Conservation (phyloP, 352 stramenopile genomes). For the Globisporangium orthogonon region DNA sequence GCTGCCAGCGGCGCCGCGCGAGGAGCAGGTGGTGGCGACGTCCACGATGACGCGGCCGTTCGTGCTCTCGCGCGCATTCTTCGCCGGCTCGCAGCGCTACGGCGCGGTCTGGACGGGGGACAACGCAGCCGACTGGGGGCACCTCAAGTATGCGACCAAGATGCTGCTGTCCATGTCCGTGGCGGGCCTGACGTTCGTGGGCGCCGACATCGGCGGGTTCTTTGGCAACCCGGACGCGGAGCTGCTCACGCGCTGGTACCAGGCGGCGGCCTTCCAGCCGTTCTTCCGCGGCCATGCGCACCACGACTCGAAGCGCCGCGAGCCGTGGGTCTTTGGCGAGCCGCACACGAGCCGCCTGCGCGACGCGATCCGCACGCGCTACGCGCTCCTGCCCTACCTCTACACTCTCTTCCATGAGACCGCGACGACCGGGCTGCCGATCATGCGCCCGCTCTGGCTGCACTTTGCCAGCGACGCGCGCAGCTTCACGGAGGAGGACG, state of each 20-base stretch:
- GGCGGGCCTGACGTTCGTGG: constrained; percentile 94
- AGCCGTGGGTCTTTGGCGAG: constrained; percentile 98
- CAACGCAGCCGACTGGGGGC: constrained; percentile 94
- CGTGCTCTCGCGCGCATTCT: constrained; percentile 97
- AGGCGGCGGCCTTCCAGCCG: constrained; percentile 94
- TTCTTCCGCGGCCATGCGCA: constrained; percentile 99
- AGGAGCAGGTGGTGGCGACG: constrained; percentile 34
- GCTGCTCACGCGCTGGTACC: constrained; percentile 95
- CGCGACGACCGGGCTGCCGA: constrained; percentile 51
- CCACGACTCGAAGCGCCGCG: constrained; percentile 96
- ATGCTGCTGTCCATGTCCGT: constrained; percentile 98
- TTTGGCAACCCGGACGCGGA: constrained; percentile 96
- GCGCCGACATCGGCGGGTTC: constrained; percentile 98
- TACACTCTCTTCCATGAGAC: constrained; percentile 87
- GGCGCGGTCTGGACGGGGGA: constrained; percentile 99
- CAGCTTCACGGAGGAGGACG: constrained; percentile 88
- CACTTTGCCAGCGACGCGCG: constrained; percentile 89
- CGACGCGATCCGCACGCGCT: constrained; percentile 90
- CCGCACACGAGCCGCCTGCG: constrained; percentile 88
- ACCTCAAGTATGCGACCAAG: constrained; percentile 93
- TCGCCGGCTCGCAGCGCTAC: constrained; percentile 95
- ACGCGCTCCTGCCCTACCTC: constrained; percentile 95
- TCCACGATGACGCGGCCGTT: constrained; percentile 90
- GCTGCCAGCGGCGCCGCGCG: constrained; percentile 32
- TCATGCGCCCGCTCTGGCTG: constrained; percentile 95